Evolutionary conservation across 1,284 basidiomycete genomes (phyloP), one percentile per base, ranked within the genome.

Genomic region (Leccinum pachyderme): DNA sequence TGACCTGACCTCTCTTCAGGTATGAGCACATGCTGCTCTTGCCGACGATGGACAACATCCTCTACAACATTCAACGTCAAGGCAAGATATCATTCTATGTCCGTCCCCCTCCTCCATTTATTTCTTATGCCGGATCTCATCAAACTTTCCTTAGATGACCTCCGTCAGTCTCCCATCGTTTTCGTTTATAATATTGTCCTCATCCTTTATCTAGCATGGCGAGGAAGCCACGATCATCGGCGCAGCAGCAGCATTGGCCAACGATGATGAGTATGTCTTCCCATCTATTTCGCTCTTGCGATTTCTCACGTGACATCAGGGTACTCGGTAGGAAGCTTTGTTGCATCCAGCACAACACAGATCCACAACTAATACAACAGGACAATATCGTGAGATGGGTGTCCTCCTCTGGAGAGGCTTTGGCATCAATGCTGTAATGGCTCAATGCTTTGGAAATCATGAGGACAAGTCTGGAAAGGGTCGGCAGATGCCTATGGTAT

Each of bases 61-160:
- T 97, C 22, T 93, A 95, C 74, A 95, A 95, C 65, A 85, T 95
- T 3, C 94, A 97, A 70, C 82, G 94, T 15, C 94, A 97, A 72
- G 94, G 94, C 28, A 92, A 95, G 67, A 94, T 95, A 64, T 92
- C 91, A 5, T 97, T 97, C 74, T 95, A 95, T 73, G 93, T 93
- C 66, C 66, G 86, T 77, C 47, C 45, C 47, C 12, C 15, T 25
- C 32, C 7, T 41, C 18, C 28, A 18, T 22, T 31, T 48, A 32
- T 48, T 54, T 50, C 49, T 45, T 57, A 63, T 63, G 56, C 9
- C 41, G 53, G 59, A 52, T 66, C 61, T 57, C 29, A 59, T 49
- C 48, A 49, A 47, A 47, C 33, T 25, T 22, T 12, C 18, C 33
- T 33, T 55, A 90, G 88, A 90, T 91, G 86, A 91, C 89, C 28